A percentile compares a stretch with the other conserved stretches of the same genome.
These are phyloP conservation scores for Verticillium albo-atrum DNA, from an alignment of 2,329 filamentous ascomycete species.

Conservation along the genomic window DNA sequence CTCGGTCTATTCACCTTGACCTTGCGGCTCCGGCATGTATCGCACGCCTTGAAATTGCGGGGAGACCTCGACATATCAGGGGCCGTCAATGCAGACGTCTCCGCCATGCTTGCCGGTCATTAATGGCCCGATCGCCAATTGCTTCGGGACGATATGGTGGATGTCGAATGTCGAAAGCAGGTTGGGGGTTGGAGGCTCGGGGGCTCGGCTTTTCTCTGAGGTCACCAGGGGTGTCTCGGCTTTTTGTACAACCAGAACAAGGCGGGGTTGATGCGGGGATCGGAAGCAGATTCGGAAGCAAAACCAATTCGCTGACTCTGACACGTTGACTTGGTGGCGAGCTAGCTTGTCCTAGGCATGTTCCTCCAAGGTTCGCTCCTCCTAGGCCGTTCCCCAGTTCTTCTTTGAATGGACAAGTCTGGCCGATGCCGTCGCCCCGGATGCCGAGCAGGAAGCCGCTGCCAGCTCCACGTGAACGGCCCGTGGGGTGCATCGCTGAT, in stretches of 20 bases:
- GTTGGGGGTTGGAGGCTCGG: not conserved
- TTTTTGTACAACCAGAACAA: not conserved
- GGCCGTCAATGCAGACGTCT: not conserved
- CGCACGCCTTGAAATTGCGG: slow-evolving; percentile 21
- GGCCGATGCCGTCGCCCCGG: not conserved
- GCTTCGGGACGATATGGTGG: not conserved
- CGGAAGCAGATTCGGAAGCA: not conserved
- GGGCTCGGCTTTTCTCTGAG: not conserved
- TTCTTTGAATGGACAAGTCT: too few relatives aligned
- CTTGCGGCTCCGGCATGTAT: slow-evolving; percentile 22
- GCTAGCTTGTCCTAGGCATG: not conserved
- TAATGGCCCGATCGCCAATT: not conserved
- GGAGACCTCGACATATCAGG: not conserved
- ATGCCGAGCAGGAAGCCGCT: not conserved
- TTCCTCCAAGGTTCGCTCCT: not conserved
- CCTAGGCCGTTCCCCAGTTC: not conserved
- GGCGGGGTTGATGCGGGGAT: not conserved
- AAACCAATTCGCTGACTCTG: not conserved
- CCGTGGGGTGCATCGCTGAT: not conserved
- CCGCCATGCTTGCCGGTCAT: not conserved
- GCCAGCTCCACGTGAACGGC: not conserved
- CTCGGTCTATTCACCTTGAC: slow-evolving; percentile 15
- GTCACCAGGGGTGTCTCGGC: not conserved
- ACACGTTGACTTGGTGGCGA: not conserved
- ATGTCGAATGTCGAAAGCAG: not conserved